A percentile compares a stretch with the other conserved stretches of the same genome.
These are phyloP conservation scores for Kluyveromyces sp. DNA, from an alignment of 1,139 yeast genomes.

Conservation along the genomic window DNA sequence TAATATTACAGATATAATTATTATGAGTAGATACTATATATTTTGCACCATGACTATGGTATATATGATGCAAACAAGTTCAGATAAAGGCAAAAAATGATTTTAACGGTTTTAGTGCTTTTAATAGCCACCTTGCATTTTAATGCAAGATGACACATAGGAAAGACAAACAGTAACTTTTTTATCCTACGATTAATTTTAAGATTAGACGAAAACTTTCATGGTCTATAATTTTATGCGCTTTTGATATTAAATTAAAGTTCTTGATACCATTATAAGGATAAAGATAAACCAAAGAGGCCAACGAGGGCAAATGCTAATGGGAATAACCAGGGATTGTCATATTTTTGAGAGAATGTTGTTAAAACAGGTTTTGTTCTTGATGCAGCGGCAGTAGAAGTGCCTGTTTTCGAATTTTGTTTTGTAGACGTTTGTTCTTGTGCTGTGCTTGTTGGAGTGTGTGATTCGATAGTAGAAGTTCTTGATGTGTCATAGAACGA, in stretches of 20 bases:
- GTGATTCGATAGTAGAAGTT: slow-evolving; percentile 5
- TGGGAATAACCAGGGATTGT: background rate
- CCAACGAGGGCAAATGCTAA: background rate
- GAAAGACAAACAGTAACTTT: no score
- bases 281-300: background rate
- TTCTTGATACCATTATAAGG: background rate
- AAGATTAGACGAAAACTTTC: no score
- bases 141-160: no score
- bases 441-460: background rate
- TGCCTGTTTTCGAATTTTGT: background rate
- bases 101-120: no score
- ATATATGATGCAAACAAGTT: no score
- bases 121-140: no score
- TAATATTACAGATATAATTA: background rate
- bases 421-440: background rate
- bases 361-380: background rate
- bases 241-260: background rate
- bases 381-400: background rate
- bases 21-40: no score
- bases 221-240: no score
- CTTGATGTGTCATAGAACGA: slow-evolving; percentile 25
- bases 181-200: no score
- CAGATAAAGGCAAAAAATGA: background rate
- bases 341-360: background rate
- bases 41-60: no score